A percentile compares a stretch with the other conserved stretches of the same genome.
These are phyloP conservation scores for Ceratobasidium sp. DNA, from an alignment of 1,284 basidiomycete species.

Conservation along the genomic window DNA sequence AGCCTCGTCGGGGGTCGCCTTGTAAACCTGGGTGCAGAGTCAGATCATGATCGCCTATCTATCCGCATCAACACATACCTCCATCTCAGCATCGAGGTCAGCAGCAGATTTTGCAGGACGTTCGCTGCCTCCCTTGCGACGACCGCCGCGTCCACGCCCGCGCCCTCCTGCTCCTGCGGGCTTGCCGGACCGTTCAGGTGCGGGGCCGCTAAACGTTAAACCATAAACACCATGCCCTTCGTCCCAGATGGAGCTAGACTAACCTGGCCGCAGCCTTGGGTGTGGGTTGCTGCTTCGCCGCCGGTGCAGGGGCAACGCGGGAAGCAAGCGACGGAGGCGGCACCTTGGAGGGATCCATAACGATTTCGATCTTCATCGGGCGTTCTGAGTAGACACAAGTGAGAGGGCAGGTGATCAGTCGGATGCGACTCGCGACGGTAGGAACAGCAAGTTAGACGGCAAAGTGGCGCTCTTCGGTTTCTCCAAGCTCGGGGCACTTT, in stretches of 20 bases:
- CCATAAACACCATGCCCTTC: constrained; percentile 51
- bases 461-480: constrained; percentile 9
- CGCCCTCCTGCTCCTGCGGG: constrained; percentile 47
- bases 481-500: constrained; percentile 27
- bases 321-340: constrained; percentile 70
- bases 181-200: constrained; percentile 49
- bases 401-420: constrained; percentile 50
- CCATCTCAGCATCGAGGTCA: constrained; percentile 72
- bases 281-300: constrained; percentile 49
- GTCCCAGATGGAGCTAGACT: constrained; percentile 52
- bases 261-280: constrained; percentile 51
- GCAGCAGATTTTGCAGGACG: constrained; percentile 63
- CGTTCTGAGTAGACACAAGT: constrained; percentile 75
- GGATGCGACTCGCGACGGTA: constrained; percentile 39
- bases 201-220: constrained; percentile 43
- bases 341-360: constrained; percentile 87
- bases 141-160: constrained; percentile 64
- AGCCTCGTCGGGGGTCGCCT: constrained; percentile 26
- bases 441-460: constrained; percentile 17
- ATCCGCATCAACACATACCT: constrained; percentile 61
- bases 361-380: constrained; percentile 98
- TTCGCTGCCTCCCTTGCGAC: constrained; percentile 55
- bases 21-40: constrained; percentile 11
- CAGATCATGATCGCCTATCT: neutral
- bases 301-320: constrained; percentile 63